Conservation (phyloP, 768 basidiomycete species). For the Russula vinacea region DNA sequence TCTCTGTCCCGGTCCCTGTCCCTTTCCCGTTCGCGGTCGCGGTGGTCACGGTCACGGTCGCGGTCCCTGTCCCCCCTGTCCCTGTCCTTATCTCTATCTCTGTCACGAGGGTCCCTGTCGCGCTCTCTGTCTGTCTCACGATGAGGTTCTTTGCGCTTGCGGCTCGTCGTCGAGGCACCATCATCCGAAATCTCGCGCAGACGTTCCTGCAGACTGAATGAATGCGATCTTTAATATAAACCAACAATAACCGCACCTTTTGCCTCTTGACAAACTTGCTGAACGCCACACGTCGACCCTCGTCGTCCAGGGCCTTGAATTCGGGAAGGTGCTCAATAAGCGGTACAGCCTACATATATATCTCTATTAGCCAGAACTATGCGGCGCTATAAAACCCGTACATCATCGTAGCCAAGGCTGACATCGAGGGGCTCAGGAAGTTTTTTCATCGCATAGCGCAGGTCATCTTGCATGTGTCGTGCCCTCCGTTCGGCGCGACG, state of each 20-base stretch:
- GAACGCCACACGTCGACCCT: conserved; percentile 78
- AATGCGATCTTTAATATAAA: not conserved
- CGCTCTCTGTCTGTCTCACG: conserved; percentile 32
- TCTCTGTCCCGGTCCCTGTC: conserved; percentile 26
- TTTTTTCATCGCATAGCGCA: conserved; percentile 93
- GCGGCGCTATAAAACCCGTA: conserved; percentile 38
- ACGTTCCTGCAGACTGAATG: conserved; percentile 54
- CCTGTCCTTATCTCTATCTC: conserved; percentile 36
- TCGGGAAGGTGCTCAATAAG: conserved; percentile 80
- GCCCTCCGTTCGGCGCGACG: conserved; percentile 79
- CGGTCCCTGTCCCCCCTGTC: conserved; percentile 38
- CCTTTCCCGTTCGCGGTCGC: conserved; percentile 26
- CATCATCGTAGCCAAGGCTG: conserved; percentile 74
- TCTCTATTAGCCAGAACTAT: conserved; percentile 19
- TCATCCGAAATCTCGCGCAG: conserved; percentile 76
- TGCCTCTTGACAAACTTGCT: conserved; percentile 86
- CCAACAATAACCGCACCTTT: conserved; percentile 51
- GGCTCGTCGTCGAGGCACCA: conserved; percentile 73
- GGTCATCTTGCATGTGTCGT: conserved; percentile 88
- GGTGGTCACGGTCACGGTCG: conserved; percentile 28
- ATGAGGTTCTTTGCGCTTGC: conserved; percentile 74
- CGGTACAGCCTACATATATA: conserved; percentile 58
- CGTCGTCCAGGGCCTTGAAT: conserved; percentile 83
- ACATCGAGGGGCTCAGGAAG: conserved; percentile 78
- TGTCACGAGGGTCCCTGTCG: conserved; percentile 44